Evolutionary conservation across 306 rosid species (phyloP).

Genomic region (peach (Prunus persica)): Prunus_persica_NCBIv2 NC_034009.1:43608501-43609000

Average conservation of each 20-base stretch:
- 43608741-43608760: no score
- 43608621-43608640: constrained; percentile 6
- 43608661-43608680: not conserved
- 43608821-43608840: no score
- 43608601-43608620: constrained; percentile 24
- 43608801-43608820: no score
- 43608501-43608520: constrained; percentile 25
- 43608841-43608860: not conserved
- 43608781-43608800: no score
- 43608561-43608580: constrained; percentile 31
- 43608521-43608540: constrained; percentile 2
- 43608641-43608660: constrained; percentile 23
- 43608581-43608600: constrained; percentile 29
- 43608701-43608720: no score
- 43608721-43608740: no score
- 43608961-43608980: no score
- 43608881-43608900: not conserved
- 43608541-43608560: constrained; percentile 12
- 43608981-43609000: no score
- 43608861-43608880: not conserved
- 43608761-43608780: no score
- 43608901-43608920: constrained; percentile 4
- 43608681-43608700: no score
- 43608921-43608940: constrained; percentile 11
- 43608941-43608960: no score